Evolutionary conservation across 2,329 filamentous ascomycete genomes (phyloP).

Genomic region (Cyphellophora attinorum): DNA sequence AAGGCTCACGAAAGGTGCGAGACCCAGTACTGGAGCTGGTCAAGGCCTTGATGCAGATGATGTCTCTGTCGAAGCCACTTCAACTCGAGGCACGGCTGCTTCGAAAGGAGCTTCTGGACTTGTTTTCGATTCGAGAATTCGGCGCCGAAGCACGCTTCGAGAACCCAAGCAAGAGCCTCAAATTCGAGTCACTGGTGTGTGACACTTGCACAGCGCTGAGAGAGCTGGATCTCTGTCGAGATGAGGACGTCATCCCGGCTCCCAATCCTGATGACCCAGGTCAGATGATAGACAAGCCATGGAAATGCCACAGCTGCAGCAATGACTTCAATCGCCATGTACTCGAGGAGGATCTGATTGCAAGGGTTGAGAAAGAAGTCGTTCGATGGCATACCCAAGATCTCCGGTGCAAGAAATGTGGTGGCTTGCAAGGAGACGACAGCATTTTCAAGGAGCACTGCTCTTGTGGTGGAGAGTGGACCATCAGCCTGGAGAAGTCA

Average conservation of each 20-base stretch:
- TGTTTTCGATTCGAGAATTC: constrained; percentile 95
- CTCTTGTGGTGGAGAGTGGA: constrained; percentile 81
- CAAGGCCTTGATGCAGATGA: constrained; percentile 84
- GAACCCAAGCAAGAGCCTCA: constrained; percentile 71
- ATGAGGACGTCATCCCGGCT: constrained; percentile 64
- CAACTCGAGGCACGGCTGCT: constrained; percentile 72
- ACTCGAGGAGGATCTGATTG: constrained; percentile 76
- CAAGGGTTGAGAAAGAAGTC: constrained; percentile 62
- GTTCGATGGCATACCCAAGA: constrained; percentile 85
- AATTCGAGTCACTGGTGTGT: constrained; percentile 69
- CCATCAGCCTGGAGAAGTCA: constrained; percentile 56
- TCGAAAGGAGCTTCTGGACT: constrained; percentile 74
- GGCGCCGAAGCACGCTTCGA: constrained; percentile 75
- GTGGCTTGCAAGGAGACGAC: constrained; percentile 65
- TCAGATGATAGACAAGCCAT: constrained; percentile 36
- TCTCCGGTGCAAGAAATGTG: constrained; percentile 65
- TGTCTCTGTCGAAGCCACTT: constrained; percentile 62
- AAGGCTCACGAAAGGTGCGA: constrained; percentile 25
- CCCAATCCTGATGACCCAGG: constrained; percentile 8
- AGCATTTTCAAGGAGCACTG: constrained; percentile 80
- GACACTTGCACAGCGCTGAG: constrained; percentile 81
- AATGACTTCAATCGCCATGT: constrained; percentile 66
- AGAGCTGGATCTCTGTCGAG: constrained; percentile 85
- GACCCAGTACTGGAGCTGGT: constrained; percentile 85
- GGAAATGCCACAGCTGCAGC: constrained; percentile 70